Evolutionary conservation across 306 rosid species (phyloP), one percentile per base, ranked within the genome.

Genomic region (Castanea mollissima): DNA sequence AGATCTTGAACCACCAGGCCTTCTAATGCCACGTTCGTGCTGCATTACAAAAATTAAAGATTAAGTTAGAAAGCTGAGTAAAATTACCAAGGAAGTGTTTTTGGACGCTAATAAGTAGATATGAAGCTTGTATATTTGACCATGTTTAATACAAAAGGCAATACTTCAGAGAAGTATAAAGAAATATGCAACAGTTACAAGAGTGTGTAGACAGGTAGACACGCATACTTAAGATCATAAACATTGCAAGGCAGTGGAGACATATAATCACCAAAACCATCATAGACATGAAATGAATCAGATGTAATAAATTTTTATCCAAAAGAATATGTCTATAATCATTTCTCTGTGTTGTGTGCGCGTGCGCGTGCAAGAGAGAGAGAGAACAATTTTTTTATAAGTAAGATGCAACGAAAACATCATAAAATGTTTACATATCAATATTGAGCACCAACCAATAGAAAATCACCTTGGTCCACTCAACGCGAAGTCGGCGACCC

Each of bases 21-120:
- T 90, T 83, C 88, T 86, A 73, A 59, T 86, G 77, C 91, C 97
- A 11, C 97, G 92, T 82, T 92, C 97, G 76, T 90, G 94, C 97
- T 92, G 79, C 87, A 88, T 78, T 49, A 76, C 73, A 83, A 23
- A 81, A 83, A 64, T 79, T 59, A 72, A 65, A 59, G 27, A 67
- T 60, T 64, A 46, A 59, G 46, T 18, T 55, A 29, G 14, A 75
- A 79, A 29, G 69, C 32, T 76, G 78, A 78, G 54, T 64, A 19
- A 68, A 65, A 63, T 51, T n/a, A 75, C 54, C 74, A 55, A 78
- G 44, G 73, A 58, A 35, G 15, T 73, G 49, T 75, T 25, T 73
- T 27, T 34, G 27, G 78, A 76, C 67, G 38, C 60, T n/a, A 57
- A 49, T 12, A 52, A 3, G 54, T 34, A 29, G 31, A 51, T 58